Evolutionary conservation across 2,329 filamentous ascomycete genomes (phyloP), one percentile per base, ranked within the genome.

Genomic region (Aspergillus sojae): DNA sequence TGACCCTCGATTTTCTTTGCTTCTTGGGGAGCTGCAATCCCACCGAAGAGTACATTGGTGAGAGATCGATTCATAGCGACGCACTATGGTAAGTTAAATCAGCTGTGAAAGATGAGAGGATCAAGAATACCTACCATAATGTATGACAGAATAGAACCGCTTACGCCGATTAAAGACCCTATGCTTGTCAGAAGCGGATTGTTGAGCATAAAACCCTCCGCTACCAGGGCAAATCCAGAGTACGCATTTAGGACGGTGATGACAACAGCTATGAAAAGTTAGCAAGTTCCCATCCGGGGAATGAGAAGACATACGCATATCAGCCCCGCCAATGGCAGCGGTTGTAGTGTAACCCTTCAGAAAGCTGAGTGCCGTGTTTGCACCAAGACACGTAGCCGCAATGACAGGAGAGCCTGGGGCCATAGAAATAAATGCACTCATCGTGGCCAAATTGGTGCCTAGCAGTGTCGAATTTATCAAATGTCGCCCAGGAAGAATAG

Each of bases 231-330:
- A 62, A 96, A 97, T 14, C 93, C 93, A 55, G 91, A 94, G 75
- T 96, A 96, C 0, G 93, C 93, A 70, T 96, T 97, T 23, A 97
- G 80, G 1, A 96, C 93, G 0, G 92, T 96, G 67, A 96, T 96
- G 36, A 95, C 92, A 5, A 96, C 92, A 16, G 90, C 82, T 85
- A 67, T n/a, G 39, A 21, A 23, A 32, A 16, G 65, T 74, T 65
- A 71, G 69, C 56, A 34, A 60, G 75, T 74, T 72, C 21, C 19
- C 14, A 12, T 34, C 11, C 7, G 14, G 28, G 1, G 19, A 19
- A 19, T 3, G 16, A 23, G 19, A 9, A 16, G 43, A 72, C 76
- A 43, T 80, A 78, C 87, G 93, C 93, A 96, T 96, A 73, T 97
- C 93, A 14, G 93, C 93, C n/a, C 93, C 93, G 26, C 93, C 93